These are phyloP conservation scores for Carallia brachiata DNA, from an alignment of 345 rosid species.

Conservation along the genomic window DNA sequence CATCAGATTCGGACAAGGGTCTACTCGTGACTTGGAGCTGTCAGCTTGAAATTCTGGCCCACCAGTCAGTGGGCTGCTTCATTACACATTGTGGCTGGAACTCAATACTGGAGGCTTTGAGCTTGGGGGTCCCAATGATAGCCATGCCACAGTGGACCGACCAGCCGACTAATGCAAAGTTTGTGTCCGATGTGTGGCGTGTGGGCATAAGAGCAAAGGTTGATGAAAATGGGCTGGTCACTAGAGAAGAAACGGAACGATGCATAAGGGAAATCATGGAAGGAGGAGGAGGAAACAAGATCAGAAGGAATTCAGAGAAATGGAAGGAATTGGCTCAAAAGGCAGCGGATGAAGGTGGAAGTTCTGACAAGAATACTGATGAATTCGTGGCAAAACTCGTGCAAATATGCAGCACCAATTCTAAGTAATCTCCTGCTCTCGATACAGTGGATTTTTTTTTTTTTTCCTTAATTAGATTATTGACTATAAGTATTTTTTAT, in stretches of 20 bases:
- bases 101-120: slow-evolving; percentile 46
- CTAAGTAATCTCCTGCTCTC: too few relatives aligned
- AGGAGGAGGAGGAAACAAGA: slow-evolving; percentile 38
- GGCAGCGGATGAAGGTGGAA: slow-evolving; percentile 50
- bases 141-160: slow-evolving; percentile 60
- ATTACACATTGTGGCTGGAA: slow-evolving; percentile 70
- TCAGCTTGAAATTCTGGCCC: slow-evolving; percentile 49
- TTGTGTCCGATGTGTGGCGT: slow-evolving; percentile 54
- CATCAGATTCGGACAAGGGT: slow-evolving; percentile 23
- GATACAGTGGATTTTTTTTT: too few relatives aligned
- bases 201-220: slow-evolving; percentile 50
- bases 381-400: slow-evolving; percentile 28
- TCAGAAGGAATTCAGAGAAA: slow-evolving; percentile 38
- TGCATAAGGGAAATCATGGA: slow-evolving; percentile 54
- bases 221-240: slow-evolving; percentile 42
- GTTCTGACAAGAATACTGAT: slow-evolving; percentile 45
- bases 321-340: slow-evolving; percentile 48
- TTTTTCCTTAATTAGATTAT: too few relatives aligned
- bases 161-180: slow-evolving; percentile 54
- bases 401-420: neutral
- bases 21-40: slow-evolving; percentile 48
- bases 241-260: slow-evolving; percentile 41
- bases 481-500: too few relatives aligned
- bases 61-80: slow-evolving; percentile 50
- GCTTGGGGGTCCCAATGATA: slow-evolving; percentile 53